Conservation (phyloP, 306 rosid species). For the Albizia julibrissin region DNA sequence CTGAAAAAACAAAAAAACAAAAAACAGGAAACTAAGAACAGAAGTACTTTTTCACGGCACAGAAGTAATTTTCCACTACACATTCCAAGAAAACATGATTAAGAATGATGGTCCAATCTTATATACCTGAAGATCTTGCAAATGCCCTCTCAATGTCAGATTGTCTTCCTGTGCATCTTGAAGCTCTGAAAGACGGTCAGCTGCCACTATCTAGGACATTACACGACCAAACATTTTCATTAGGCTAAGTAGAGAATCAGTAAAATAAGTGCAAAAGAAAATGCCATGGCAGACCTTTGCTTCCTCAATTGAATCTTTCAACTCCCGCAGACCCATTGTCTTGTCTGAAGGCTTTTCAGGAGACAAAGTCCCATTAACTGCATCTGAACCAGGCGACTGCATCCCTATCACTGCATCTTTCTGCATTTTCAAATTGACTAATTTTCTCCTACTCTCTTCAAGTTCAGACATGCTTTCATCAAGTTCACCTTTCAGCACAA, state of each 20-base stretch:
- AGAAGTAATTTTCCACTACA: background rate
- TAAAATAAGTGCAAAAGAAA: slow-evolving; percentile 21
- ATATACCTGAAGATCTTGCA: slow-evolving; percentile 87
- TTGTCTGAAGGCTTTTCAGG: slow-evolving; percentile 79
- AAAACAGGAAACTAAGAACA: slow-evolving; percentile 31
- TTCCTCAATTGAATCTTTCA: slow-evolving; percentile 92
- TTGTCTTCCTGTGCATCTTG: slow-evolving; percentile 76
- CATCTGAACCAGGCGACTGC: slow-evolving; percentile 51
- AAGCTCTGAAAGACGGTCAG: slow-evolving; percentile 81
- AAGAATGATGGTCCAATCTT: slow-evolving; percentile 24
- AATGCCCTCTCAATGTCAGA: slow-evolving; percentile 60
- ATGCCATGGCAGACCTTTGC: slow-evolving; percentile 59
- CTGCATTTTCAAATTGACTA: slow-evolving; percentile 86
- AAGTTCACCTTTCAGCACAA: slow-evolving; percentile 69
- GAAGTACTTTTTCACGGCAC: slow-evolving; percentile 22
- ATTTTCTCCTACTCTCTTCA: slow-evolving; percentile 89
- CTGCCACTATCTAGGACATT: slow-evolving; percentile 66
- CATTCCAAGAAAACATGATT: slow-evolving; percentile 28
- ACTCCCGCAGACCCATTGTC: slow-evolving; percentile 67
- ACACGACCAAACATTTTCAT: slow-evolving; percentile 22
- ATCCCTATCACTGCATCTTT: slow-evolving; percentile 65
- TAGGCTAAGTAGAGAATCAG: slow-evolving; percentile 21
- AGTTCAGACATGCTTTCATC: slow-evolving; percentile 85
- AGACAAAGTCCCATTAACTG: slow-evolving; percentile 74
- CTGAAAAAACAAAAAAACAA: slow-evolving; percentile 41